Percentiles rank a stretch among this genome's conserved stretches.
Conservation (phyloP, 2,329 filamentous ascomycete species). For the Reticulascus tulasneorum region DNA sequence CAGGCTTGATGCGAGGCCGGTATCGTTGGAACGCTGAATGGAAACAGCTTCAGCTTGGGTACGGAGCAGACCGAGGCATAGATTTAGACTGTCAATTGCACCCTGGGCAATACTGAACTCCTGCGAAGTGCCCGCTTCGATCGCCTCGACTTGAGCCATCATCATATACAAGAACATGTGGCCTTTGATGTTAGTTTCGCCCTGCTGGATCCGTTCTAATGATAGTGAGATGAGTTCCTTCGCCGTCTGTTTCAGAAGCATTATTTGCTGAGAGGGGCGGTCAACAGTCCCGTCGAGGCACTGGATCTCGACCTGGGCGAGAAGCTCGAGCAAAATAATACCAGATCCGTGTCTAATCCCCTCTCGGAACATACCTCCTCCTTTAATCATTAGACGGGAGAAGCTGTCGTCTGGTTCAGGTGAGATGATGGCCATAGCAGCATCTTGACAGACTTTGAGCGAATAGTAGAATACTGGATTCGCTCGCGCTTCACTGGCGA, state of each 20-base stretch:
- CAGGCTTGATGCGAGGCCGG: too few species aligned
- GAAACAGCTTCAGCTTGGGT: conserved; percentile 11
- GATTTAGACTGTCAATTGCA: conserved; percentile 28
- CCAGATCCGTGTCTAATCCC: conserved; percentile 28
- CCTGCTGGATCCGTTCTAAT: conserved; percentile 27
- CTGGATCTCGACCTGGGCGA: conserved; percentile 25
- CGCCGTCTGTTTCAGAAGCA: conserved; percentile 27
- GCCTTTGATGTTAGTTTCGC: conserved; percentile 41
- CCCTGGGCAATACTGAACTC: conserved; percentile 24
- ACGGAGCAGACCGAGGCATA: conserved; percentile 25
- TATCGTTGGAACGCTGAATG: too few species aligned
- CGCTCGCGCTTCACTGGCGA: conserved; percentile 33
- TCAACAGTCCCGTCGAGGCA: conserved; percentile 24
- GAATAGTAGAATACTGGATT: conserved; percentile 48
- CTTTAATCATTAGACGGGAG: conserved; percentile 28
- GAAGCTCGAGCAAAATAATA: conserved; percentile 31
- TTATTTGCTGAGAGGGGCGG: conserved; percentile 20
- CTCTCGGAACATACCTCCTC: conserved; percentile 38
- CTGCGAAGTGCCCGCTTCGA: conserved; percentile 19
- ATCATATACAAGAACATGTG: conserved; percentile 36
- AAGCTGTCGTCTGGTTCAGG: conserved; percentile 33
- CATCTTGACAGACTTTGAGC: conserved; percentile 41
- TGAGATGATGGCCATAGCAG: conserved; percentile 30
- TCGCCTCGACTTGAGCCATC: conserved; percentile 33
- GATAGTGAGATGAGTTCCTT: conserved; percentile 22